A percentile compares a stretch with the other conserved stretches of the same genome.
Evolutionary conservation across 371 early-diverging fungal species (phyloP).

Genomic region (Mortierella sp.): DNA sequence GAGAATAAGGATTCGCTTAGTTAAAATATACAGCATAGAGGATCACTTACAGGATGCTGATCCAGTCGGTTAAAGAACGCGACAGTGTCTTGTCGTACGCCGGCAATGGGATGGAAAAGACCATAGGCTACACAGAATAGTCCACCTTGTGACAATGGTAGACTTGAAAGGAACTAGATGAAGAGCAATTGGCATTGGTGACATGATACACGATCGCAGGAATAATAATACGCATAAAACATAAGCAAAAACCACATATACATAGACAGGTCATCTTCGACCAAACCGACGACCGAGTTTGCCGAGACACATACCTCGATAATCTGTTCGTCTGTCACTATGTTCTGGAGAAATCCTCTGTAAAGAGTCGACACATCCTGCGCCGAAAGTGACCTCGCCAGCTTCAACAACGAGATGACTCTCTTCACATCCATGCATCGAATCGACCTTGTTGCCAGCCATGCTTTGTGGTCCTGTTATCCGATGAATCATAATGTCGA

Average conservation of each 20-base stretch:
- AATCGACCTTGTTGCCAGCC: constrained; percentile 69
- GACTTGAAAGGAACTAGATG: constrained; percentile 79
- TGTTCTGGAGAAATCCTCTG: constrained; percentile 71
- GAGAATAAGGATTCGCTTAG: background rate
- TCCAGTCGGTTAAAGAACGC: constrained; percentile 76
- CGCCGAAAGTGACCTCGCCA: constrained; percentile 68
- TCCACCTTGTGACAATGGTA: constrained; percentile 89
- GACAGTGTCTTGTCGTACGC: constrained; percentile 73
- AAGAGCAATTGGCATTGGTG: too few relatives aligned
- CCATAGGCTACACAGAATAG: constrained; percentile 85
- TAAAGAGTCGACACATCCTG: constrained; percentile 77
- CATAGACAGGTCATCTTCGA: too few relatives aligned
- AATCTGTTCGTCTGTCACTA: constrained; percentile 81
- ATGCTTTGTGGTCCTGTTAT: constrained; percentile 68
- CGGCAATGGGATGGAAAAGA: constrained; percentile 79
- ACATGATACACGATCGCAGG: background rate
- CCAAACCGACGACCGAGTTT: too few relatives aligned
- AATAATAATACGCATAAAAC: background rate
- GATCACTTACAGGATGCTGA: constrained; percentile 69
- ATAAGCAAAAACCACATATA: too few relatives aligned
- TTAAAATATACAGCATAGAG: background rate
- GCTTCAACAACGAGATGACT: constrained; percentile 75
- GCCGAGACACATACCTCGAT: constrained; percentile 71
- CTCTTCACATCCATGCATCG: constrained; percentile 77
- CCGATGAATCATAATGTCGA: background rate